Percentiles rank a stretch among this genome's conserved stretches.
Evolutionary conservation across 1,284 basidiomycete species (phyloP).

Genomic region (Apiotrichum gracile): DNA sequence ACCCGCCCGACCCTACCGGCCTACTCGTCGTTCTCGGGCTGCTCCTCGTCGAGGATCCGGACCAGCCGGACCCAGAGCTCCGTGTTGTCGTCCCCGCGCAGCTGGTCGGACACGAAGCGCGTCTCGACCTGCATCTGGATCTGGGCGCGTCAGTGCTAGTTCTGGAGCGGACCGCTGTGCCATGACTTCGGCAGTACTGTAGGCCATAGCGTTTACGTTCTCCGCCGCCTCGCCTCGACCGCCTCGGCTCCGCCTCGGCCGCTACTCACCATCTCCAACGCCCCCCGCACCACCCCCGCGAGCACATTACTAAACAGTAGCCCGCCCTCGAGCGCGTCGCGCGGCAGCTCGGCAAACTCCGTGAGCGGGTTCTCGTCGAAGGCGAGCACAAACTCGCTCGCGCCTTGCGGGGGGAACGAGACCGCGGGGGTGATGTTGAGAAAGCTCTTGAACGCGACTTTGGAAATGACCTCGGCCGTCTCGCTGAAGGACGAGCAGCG

Average conservation of each 20-base stretch:
- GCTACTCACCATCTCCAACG: slow-evolving; percentile 85
- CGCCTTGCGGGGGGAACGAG: slow-evolving; percentile 55
- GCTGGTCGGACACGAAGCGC: slow-evolving; percentile 80
- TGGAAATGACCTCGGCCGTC: slow-evolving; percentile 86
- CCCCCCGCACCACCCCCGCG: slow-evolving; percentile 86
- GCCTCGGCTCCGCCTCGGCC: too few species aligned
- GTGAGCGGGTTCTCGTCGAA: slow-evolving; percentile 95
- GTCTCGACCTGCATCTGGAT: slow-evolving; percentile 94
- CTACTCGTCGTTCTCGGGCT: slow-evolving; percentile 48
- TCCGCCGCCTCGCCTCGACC: too few species aligned
- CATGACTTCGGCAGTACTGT: too few species aligned
- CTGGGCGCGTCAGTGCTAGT: slow-evolving; percentile 48
- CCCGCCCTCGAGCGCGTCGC: slow-evolving; percentile 79
- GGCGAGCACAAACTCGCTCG: slow-evolving; percentile 65
- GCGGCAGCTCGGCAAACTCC: slow-evolving; percentile 95
- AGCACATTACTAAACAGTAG: slow-evolving; percentile 96
- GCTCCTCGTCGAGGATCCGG: slow-evolving; percentile 90
- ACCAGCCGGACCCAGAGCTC: slow-evolving; percentile 86
- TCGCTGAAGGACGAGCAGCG: slow-evolving; percentile 87
- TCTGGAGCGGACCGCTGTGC: too few species aligned
- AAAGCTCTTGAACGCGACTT: slow-evolving; percentile 99
- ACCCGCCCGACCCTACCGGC: background rate
- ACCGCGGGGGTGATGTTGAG: slow-evolving; percentile 85
- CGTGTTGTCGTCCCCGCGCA: slow-evolving; percentile 89
- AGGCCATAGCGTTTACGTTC: too few species aligned